Evolutionary conservation across 768 basidiomycete species (phyloP), one percentile per base, ranked within the genome.

Genomic region (Kwoniella europaea): DNA sequence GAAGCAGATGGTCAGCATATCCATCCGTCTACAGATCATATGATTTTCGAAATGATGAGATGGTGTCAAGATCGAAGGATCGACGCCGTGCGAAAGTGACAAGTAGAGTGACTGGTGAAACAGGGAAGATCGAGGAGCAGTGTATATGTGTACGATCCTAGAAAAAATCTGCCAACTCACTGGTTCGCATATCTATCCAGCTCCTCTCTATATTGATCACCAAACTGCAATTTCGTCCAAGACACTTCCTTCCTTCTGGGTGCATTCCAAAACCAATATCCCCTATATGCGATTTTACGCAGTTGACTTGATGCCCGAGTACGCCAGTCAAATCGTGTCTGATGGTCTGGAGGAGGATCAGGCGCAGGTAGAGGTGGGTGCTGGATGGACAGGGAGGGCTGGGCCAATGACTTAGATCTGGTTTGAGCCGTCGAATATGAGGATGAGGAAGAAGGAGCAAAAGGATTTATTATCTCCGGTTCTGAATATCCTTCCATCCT

Each of bases 241-340:
- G 35, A 29, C 35, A 58, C 65, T 20, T 54, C 57, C 57, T n/a
- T 29, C n/a, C 59, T 60, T 22, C 58, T 41, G 24, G 46, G 52
- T 29, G 60, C 15, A 10, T 62, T 35, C 18, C 46, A 41, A 43
- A 63, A 59, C 68, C 72, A 24, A 62, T 70, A 64, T 46, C 67
- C 41, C 50, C 62, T 22, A 24, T 15, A 42, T 27, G 56, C 12
- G 59, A 60, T 41, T 18, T 70, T 63, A 66, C 22, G 67, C 60
- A 68, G 15, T 50, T 18, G 72, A 43, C 66, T 88, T 85, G 15
- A 69, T 9, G 89, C 87, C 20, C 88, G 85, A 50, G 85, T 75
- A 53, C 89, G 85, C 90, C 91, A 91, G 75, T 91, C 88, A 79
- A 88, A 90, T 7, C 90, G 85, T 24, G 78, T 76, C 29, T 72